A percentile compares a stretch with the other conserved stretches of the same genome.
These are phyloP conservation scores for Amaranthus hypochondriacus DNA, from an alignment of 148 eudicot genomes.

Conservation along the genomic window DNA sequence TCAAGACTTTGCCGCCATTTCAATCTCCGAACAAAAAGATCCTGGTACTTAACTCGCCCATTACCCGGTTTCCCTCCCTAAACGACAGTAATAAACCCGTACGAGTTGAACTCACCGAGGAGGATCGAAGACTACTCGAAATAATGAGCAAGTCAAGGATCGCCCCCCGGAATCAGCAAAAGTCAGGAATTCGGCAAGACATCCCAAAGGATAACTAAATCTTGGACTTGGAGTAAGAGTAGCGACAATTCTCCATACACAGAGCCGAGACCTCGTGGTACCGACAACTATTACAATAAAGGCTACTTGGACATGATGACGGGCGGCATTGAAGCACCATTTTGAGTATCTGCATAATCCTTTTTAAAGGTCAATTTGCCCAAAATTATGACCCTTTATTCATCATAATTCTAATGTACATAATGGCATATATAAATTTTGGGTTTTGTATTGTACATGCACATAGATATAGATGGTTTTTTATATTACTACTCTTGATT, in stretches of 20 bases:
- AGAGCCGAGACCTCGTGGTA: constrained; percentile 7
- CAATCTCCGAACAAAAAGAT: constrained; percentile 47
- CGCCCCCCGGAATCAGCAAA: constrained; percentile 60
- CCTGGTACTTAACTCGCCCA: constrained; percentile 15
- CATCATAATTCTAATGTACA: constrained; percentile 22
- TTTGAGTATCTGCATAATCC: constrained; percentile 20
- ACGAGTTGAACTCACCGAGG: constrained; percentile 40
- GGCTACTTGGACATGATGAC: constrained; percentile 49
- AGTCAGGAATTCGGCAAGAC: constrained; percentile 64
- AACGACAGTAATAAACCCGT: constrained; percentile 22
- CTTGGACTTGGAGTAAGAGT: constrained; percentile 62
- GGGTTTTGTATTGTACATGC: constrained; percentile 26
- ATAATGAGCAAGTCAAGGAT: constrained; percentile 44
- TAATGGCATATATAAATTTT: constrained; percentile 8
- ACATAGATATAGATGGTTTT: constrained; percentile 17
- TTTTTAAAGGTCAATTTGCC: not conserved
- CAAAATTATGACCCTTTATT: constrained; percentile 11
- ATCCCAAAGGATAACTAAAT: constrained; percentile 26
- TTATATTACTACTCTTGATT: constrained; percentile 12
- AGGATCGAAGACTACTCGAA: constrained; percentile 61
- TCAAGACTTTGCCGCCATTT: constrained; percentile 29
- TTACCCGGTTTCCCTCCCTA: constrained; percentile 19
- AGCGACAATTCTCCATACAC: constrained; percentile 56
- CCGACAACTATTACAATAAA: constrained; percentile 26
- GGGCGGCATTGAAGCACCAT: constrained; percentile 51